These are phyloP conservation scores for Penicillium frequentans DNA, from an alignment of 2,329 filamentous ascomycete species.

Conservation along the genomic window DNA sequence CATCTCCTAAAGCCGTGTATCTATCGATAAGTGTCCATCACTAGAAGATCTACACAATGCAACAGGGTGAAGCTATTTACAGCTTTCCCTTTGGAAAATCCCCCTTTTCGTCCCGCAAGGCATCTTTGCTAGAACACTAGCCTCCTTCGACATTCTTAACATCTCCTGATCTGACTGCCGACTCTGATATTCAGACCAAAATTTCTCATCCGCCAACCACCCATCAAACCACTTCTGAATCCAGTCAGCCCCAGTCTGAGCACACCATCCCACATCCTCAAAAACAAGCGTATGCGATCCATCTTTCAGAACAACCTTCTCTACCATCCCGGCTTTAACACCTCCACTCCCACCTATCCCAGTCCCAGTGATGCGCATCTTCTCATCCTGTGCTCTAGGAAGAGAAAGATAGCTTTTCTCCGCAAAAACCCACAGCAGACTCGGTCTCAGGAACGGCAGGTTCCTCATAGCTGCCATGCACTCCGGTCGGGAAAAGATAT, in stretches of 20 bases:
- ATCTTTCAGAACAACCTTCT: neutral
- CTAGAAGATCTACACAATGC: too few species aligned
- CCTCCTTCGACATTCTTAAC: too few species aligned
- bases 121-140: too few species aligned
- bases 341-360: slow-evolving; percentile 17
- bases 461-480: slow-evolving; percentile 14
- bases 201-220: too few species aligned
- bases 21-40: too few species aligned
- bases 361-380: slow-evolving; percentile 19
- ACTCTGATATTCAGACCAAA: too few species aligned
- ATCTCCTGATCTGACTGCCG: too few species aligned
- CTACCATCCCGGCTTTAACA: neutral
- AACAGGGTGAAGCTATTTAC: neutral
- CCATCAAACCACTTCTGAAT: too few species aligned
- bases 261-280: neutral
- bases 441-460: slow-evolving; percentile 23
- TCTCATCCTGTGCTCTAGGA: slow-evolving; percentile 13
- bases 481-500: slow-evolving; percentile 14
- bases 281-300: neutral
- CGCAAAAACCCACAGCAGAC: slow-evolving; percentile 25
- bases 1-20: too few species aligned
- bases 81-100: neutral
- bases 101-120: neutral
- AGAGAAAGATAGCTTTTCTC: slow-evolving; percentile 17
- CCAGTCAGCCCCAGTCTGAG: too few species aligned